A percentile compares a stretch with the other conserved stretches of the same genome.
These are phyloP conservation scores for Kwoniella sp. DNA, from an alignment of 768 basidiomycete genomes.

Conservation along the genomic window DNA sequence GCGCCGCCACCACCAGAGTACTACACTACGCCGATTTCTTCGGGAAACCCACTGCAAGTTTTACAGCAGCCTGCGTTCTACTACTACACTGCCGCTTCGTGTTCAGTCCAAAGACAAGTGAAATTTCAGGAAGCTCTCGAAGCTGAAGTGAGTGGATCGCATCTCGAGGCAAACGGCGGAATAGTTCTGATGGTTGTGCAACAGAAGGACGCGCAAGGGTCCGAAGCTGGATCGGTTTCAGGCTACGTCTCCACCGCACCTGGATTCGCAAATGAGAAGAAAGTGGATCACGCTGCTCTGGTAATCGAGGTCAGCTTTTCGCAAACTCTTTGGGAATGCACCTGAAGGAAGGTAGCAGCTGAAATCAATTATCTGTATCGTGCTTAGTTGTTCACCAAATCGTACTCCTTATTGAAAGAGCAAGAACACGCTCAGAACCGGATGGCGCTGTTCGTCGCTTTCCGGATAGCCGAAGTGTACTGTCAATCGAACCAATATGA, in stretches of 20 bases:
- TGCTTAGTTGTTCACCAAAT: conserved; percentile 80
- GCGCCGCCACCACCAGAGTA: conserved; percentile 60
- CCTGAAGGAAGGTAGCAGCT: no score
- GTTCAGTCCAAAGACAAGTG: conserved; percentile 74
- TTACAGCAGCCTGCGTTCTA: conserved; percentile 92
- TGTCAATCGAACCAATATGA: conserved; percentile 77
- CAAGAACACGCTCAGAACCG: conserved; percentile 71
- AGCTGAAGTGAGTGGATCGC: conserved; percentile 61
- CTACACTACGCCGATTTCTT: conserved; percentile 67
- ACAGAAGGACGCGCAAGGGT: conserved; percentile 32
- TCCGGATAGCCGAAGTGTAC: conserved; percentile 85
- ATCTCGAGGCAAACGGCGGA: not conserved
- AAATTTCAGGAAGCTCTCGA: conserved; percentile 67
- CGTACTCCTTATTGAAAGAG: conserved; percentile 91
- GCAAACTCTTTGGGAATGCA: not conserved
- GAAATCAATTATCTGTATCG: not conserved
- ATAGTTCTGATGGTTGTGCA: conserved; percentile 3
- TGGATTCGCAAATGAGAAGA: conserved; percentile 84
- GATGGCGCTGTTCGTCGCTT: conserved; percentile 86
- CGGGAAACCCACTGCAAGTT: conserved; percentile 76
- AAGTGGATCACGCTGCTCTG: conserved; percentile 81
- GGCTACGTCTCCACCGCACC: conserved; percentile 60
- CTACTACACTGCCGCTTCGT: conserved; percentile 83
- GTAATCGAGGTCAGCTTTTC: conserved; percentile 70
- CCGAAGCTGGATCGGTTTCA: conserved; percentile 35